Base-by-base conservation (phyloP, 805 yeast species). In the Saccharomyces jurei region DNA sequence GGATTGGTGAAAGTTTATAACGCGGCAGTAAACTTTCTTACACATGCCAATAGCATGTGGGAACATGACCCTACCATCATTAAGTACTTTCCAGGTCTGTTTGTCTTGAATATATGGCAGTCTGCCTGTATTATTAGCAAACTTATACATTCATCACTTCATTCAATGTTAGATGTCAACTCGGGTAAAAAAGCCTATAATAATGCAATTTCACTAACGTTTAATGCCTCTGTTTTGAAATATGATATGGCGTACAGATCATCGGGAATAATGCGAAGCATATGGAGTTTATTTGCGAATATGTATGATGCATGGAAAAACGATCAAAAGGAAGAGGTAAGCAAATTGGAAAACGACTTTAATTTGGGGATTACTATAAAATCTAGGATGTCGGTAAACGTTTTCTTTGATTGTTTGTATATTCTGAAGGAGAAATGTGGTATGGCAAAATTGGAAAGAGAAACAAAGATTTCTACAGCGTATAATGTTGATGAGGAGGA, bases 231-330 rank as follows among this genome's bases (percentile, higher is more conserved):
- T 0, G 85, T 92, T 29, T 75, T 89, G 62, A 89, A 89, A 63
- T 94, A 91, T 71, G 99, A 92, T 66, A 84, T 94, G 77, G 89
- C 97, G 0, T 89, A 88, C 67, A 79, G 98, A 60, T 87, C 96
- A 0, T 84, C 96, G 49, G 97, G 96, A 8, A 89, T 94, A 56
- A 89, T 94, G 94, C 81, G 87, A 63, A 90, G 90, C 65, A 84
- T 90, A 75, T 92, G 99, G 99, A 88, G 86, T 56, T 76, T 90
- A 56, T 87, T 87, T 69, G 80, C 85, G 51, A 78, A 85, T 4
- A 73, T 90, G 60, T 81, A 83, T 58, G 84, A 81, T 46, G 81
- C 79, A 57, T 69, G 71, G 71, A 70, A 70, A 64, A 36, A 69
- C 69, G 52, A 53, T 31, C 51, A 44, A 9, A 67, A 68, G 14